Evolutionary conservation across 129 eudicot genomes (phyloP).

Genomic region (Arctium minus): DNA sequence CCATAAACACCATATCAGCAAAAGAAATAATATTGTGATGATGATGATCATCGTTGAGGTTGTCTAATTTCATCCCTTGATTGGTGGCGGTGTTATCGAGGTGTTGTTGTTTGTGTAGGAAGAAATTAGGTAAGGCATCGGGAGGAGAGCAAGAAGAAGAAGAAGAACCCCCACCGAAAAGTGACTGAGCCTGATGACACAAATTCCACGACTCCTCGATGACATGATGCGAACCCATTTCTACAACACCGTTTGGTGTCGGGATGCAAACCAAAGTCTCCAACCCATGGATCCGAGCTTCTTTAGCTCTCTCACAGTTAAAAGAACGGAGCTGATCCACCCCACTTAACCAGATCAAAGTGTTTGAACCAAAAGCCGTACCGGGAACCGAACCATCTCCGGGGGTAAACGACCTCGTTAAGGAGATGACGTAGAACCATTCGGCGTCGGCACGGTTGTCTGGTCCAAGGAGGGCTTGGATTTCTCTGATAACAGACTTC

Average conservation of each 20-base stretch:
- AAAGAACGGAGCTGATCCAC: slow-evolving; percentile 31
- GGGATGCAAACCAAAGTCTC: slow-evolving; percentile 63
- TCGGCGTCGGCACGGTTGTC: slow-evolving; percentile 29
- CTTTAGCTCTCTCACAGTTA: slow-evolving; percentile 20
- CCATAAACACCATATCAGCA: slow-evolving; percentile 17
- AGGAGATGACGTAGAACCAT: slow-evolving; percentile 53
- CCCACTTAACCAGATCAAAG: slow-evolving; percentile 50
- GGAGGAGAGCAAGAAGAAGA: neutral
- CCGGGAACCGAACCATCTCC: slow-evolving; percentile 43
- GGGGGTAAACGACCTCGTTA: slow-evolving; percentile 32
- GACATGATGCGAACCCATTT: slow-evolving; percentile 50
- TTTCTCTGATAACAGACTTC: slow-evolving; percentile 20
- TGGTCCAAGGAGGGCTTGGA: slow-evolving; percentile 27
- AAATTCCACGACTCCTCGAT: slow-evolving; percentile 40
- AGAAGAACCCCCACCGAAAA: slow-evolving; percentile 31
- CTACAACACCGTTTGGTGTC: slow-evolving; percentile 47
- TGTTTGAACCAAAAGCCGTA: slow-evolving; percentile 34
- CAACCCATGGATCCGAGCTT: slow-evolving; percentile 46
- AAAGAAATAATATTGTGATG: slow-evolving; percentile 4
- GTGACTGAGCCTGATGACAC: slow-evolving; percentile 35
- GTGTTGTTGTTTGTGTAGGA: neutral
- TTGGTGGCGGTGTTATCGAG: neutral
- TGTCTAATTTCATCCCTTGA: neutral
- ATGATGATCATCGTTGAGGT: neutral
- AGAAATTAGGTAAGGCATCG: neutral